Conservation (phyloP, 2,329 filamentous ascomycete genomes). For the Calonectria pseudoturangicola region DNA sequence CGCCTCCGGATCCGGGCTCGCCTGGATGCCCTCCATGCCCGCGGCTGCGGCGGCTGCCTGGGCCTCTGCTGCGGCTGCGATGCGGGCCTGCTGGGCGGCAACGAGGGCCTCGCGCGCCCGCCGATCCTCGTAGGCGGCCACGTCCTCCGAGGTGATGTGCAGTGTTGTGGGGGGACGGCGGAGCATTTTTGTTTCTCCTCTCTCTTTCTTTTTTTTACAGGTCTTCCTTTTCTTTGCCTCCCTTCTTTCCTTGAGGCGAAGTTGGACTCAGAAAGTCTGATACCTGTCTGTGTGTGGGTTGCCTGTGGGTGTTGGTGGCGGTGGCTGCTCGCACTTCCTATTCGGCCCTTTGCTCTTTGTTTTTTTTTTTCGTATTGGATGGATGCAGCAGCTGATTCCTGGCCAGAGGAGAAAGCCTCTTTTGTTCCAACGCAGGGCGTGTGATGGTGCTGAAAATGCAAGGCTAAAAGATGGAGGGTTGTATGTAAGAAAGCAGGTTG, state of each 20-base stretch:
- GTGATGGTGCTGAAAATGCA: background rate
- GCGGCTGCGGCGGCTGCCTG: slow-evolving; percentile 42
- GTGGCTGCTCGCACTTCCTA: background rate
- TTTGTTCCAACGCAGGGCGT: background rate
- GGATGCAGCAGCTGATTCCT: background rate
- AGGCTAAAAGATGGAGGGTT: background rate
- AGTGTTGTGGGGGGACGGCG: slow-evolving; percentile 81
- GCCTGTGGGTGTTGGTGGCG: background rate
- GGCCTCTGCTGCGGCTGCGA: slow-evolving; percentile 52
- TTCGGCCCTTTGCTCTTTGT: background rate
- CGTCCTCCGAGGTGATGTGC: slow-evolving; percentile 80
- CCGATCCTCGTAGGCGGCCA: slow-evolving; percentile 81
- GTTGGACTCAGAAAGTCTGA: background rate
- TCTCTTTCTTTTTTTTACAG: background rate
- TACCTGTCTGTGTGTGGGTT: background rate
- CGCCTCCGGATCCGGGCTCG: slow-evolving; percentile 52
- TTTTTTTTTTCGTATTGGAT: background rate
- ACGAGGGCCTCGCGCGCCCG: slow-evolving; percentile 66
- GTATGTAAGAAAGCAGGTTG: slow-evolving; percentile 5
- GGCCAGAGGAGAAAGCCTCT: background rate
- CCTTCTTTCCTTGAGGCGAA: background rate
- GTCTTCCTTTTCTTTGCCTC: background rate
- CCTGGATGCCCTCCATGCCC: slow-evolving; percentile 57
- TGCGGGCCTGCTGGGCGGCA: slow-evolving; percentile 57
- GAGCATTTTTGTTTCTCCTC: slow-evolving; percentile 69